Evolutionary conservation across 495 filamentous ascomycete genomes (phyloP).

Genomic region (Tuber indicum): DNA sequence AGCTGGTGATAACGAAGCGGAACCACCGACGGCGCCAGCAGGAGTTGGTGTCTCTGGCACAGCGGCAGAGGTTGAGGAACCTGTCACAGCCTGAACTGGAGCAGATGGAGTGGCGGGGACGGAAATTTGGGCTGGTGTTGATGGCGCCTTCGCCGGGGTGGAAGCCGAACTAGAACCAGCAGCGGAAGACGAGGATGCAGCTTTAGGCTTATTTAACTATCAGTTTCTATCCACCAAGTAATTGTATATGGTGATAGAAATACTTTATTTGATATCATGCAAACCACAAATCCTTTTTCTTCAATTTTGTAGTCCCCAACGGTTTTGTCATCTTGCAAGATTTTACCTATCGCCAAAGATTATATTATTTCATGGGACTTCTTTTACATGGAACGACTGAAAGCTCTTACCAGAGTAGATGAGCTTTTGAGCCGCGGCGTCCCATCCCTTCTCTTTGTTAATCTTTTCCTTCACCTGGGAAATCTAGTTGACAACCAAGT

Average conservation of each 20-base stretch:
- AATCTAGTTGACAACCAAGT: slow-evolving; percentile 53
- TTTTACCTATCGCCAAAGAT: slow-evolving; percentile 63
- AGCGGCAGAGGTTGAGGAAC: slow-evolving; percentile 48
- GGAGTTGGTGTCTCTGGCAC: slow-evolving; percentile 64
- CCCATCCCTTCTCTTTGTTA: slow-evolving; percentile 73
- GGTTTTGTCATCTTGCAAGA: slow-evolving; percentile 92
- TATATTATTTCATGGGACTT: background rate
- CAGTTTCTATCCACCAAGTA: slow-evolving; percentile 19
- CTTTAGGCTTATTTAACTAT: slow-evolving; percentile 56
- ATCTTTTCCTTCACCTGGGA: slow-evolving; percentile 86
- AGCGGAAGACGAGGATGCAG: slow-evolving; percentile 47
- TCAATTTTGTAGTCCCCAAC: slow-evolving; percentile 95
- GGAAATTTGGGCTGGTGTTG: slow-evolving; percentile 54
- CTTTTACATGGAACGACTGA: slow-evolving; percentile 4
- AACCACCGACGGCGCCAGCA: slow-evolving; percentile 45
- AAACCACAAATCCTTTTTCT: slow-evolving; percentile 98
- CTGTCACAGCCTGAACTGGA: slow-evolving; percentile 50
- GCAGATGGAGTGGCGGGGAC: slow-evolving; percentile 66
- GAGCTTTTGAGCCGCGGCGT: slow-evolving; percentile 77
- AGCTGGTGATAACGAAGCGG: slow-evolving; percentile 45
- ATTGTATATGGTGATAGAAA: slow-evolving; percentile 6
- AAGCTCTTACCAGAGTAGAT: slow-evolving; percentile 80
- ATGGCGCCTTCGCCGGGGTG: slow-evolving; percentile 53
- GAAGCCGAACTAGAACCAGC: slow-evolving; percentile 48
- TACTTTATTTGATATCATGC: slow-evolving; percentile 87